Evolutionary conservation across 1,284 basidiomycete species (phyloP).

Genomic region (Hymenochaete sp.): DNA sequence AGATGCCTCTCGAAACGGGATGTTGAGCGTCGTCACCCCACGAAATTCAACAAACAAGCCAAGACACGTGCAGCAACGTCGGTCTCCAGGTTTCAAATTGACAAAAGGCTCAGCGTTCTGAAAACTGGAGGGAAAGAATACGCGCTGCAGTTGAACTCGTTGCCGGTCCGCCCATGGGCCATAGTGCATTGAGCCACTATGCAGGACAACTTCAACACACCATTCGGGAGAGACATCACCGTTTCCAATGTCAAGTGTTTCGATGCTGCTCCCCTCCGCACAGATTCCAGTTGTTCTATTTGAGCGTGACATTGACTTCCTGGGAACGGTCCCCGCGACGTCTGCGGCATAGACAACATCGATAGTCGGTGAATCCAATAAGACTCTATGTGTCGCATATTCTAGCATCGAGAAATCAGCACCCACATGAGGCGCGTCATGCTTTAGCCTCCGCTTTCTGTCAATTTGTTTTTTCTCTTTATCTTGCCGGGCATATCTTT

Average conservation of each 20-base stretch:
- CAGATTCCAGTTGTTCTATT: constrained; percentile 21
- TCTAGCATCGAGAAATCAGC: constrained; percentile 52
- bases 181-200: constrained; percentile 69
- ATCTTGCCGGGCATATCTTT: constrained; percentile 9
- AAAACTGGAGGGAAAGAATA: constrained; percentile 77
- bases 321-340: constrained; percentile 57
- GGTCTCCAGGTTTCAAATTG: constrained; percentile 63
- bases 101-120: constrained; percentile 51
- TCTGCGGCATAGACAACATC: constrained; percentile 83
- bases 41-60: constrained; percentile 74
- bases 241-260: constrained; percentile 70
- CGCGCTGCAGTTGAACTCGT: constrained; percentile 65
- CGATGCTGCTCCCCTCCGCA: constrained; percentile 28
- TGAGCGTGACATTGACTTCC: constrained; percentile 22
- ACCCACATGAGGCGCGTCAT: constrained; percentile 47
- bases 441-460: constrained; percentile 34
- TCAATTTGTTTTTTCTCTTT: constrained; percentile 23
- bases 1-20: constrained; percentile 83
- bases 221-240: constrained; percentile 85
- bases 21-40: constrained; percentile 64
- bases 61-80: constrained; percentile 71
- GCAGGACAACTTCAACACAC: constrained; percentile 78
- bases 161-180: constrained; percentile 95
- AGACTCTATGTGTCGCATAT: constrained; percentile 79
- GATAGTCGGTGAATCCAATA: constrained; percentile 68